phyloP scores from a whole-genome alignment of 148 eudicot genomes.

The Vaccinium darrowii region DNA sequence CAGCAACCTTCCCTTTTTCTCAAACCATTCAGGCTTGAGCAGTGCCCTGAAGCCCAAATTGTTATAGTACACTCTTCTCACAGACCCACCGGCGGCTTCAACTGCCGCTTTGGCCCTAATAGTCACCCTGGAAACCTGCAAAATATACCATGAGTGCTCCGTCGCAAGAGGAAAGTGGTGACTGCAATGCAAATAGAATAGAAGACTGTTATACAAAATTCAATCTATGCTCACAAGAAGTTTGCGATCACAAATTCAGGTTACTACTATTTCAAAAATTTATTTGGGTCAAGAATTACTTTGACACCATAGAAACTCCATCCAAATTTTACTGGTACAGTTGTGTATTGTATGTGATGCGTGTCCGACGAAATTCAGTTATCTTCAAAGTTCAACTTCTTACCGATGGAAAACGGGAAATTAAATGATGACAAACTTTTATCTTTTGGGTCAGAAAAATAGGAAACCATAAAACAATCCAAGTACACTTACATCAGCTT shows the following conservation, averaged over 20 bases:
- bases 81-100: constrained; percentile 91
- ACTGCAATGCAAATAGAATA: not conserved
- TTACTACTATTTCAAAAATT: not conserved
- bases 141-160: not conserved
- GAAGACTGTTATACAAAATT: not conserved
- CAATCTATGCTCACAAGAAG: not conserved
- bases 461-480: not conserved
- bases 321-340: not conserved
- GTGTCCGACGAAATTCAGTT: not conserved
- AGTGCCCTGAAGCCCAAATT: constrained; percentile 82
- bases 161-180: not conserved
- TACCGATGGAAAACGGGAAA: not conserved
- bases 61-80: constrained; percentile 87
- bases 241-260: not conserved
- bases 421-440: not conserved
- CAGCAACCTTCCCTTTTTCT: constrained; percentile 82
- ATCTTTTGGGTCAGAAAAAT: not conserved
- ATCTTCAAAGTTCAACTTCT: not conserved
- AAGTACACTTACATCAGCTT: not conserved
- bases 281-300: not conserved
- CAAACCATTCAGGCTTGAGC: constrained; percentile 96
- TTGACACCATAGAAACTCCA: not conserved
- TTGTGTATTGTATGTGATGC: not conserved
- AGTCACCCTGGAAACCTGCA: constrained; percentile 66
- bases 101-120: constrained; percentile 85